Conservation (phyloP, 768 basidiomycete genomes). For the Melanogaster broomeanus region DNA sequence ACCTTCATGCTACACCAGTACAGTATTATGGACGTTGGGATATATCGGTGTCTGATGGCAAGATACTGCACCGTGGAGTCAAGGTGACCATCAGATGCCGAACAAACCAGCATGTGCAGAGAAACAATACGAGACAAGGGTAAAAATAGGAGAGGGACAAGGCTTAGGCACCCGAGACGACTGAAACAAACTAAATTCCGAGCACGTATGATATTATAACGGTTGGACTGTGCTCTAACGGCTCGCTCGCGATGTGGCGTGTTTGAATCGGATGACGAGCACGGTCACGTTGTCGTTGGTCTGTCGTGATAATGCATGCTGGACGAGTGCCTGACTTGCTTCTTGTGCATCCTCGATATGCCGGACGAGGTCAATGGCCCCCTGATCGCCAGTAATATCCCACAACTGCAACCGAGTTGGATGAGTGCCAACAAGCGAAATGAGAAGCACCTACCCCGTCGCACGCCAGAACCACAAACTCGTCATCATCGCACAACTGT, state of each 20-base stretch:
- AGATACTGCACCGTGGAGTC: too few relatives aligned
- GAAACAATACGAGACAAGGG: too few relatives aligned
- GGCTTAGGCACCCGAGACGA: not conserved
- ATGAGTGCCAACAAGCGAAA: not conserved
- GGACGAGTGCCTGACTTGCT: slow-evolving; percentile 76
- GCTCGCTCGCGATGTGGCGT: slow-evolving; percentile 6
- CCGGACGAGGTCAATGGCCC: slow-evolving; percentile 83
- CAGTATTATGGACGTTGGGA: too few relatives aligned
- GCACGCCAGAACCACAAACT: slow-evolving; percentile 94
- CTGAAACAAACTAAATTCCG: not conserved
- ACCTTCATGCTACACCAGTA: too few relatives aligned
- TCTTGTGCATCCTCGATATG: slow-evolving; percentile 74
- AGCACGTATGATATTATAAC: not conserved
- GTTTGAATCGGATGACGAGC: slow-evolving; percentile 82
- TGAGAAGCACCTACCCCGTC: slow-evolving; percentile 75
- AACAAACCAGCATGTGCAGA: too few relatives aligned
- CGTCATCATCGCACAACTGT: slow-evolving; percentile 85
- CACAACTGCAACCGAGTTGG: slow-evolving; percentile 65
- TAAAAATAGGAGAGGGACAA: too few relatives aligned
- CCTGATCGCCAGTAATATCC: slow-evolving; percentile 94
- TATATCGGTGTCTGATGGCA: too few relatives aligned
- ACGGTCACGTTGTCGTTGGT: slow-evolving; percentile 96
- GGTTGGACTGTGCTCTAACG: slow-evolving; percentile 5
- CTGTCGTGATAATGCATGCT: slow-evolving; percentile 84
- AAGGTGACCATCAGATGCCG: too few relatives aligned